phyloP scores from a whole-genome alignment of 208 protist species.

The Leishmania tropica region DNA sequence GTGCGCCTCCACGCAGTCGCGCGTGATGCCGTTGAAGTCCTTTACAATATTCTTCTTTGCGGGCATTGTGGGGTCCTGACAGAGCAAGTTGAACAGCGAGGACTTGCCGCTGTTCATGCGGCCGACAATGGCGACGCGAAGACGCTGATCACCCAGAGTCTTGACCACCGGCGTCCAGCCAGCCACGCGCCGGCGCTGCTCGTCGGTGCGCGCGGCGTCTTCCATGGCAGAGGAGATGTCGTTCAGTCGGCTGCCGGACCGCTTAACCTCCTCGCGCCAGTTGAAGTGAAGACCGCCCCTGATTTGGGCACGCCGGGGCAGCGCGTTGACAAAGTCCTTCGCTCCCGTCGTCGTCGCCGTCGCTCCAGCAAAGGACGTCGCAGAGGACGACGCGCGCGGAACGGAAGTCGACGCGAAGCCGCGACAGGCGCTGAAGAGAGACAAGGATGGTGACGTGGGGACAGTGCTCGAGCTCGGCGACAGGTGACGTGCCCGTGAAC shows the following conservation, averaged over 20 bases:
- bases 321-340: slow-evolving; percentile 19
- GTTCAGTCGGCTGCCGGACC: slow-evolving; percentile 61
- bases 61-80: slow-evolving; percentile 65
- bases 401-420: not conserved
- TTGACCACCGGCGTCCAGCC: slow-evolving; percentile 86
- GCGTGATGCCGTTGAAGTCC: slow-evolving; percentile 88
- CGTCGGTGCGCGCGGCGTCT: slow-evolving; percentile 58
- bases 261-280: slow-evolving; percentile 66
- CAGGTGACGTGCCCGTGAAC: not conserved
- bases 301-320: slow-evolving; percentile 63
- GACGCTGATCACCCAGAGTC: slow-evolving; percentile 74
- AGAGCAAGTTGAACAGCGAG: slow-evolving; percentile 89
- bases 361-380: not conserved
- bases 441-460: not conserved
- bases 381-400: not conserved
- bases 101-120: slow-evolving; percentile 92
- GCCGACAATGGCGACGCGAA: slow-evolving; percentile 88
- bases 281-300: slow-evolving; percentile 44
- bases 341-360: not conserved
- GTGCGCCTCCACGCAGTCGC: slow-evolving; percentile 83
- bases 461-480: not conserved
- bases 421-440: not conserved
- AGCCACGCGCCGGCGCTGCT: slow-evolving; percentile 73
- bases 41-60: slow-evolving; percentile 72
- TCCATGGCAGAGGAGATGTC: slow-evolving; percentile 80